These are phyloP conservation scores for Xylaria polymorpha DNA, from an alignment of 2,329 filamentous ascomycete species.

Conservation along the genomic window DNA sequence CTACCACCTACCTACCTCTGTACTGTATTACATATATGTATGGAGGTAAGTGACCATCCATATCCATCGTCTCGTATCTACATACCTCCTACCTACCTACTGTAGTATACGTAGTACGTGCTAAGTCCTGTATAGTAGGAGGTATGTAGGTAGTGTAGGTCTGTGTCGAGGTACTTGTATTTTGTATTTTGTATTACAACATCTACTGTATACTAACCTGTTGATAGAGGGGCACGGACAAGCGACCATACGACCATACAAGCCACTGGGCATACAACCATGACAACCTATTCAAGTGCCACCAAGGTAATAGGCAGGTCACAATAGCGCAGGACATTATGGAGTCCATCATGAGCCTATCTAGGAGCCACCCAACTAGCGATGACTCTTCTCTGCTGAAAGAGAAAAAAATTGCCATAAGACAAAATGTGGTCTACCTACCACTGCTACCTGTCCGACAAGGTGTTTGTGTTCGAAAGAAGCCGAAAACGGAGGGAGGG, in stretches of 20 bases:
- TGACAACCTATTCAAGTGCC: conserved; percentile 22
- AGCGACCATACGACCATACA: conserved; percentile 18
- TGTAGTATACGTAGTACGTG: too few species aligned
- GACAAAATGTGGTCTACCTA: conserved; percentile 10
- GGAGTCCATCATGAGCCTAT: conserved; percentile 19
- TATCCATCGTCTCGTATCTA: conserved; percentile 5
- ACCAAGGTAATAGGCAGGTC: conserved; percentile 10
- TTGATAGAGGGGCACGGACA: conserved; percentile 18
- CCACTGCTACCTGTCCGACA: conserved; percentile 22
- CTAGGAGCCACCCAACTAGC: conserved; percentile 19
- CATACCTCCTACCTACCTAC: neutral
- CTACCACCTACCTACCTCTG: neutral
- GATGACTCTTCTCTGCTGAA: conserved; percentile 31
- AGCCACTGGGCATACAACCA: too few species aligned
- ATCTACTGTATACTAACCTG: neutral
- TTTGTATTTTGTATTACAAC: neutral
- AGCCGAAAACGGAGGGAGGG: conserved; percentile 48
- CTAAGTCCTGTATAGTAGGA: too few species aligned
- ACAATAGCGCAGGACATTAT: conserved; percentile 17
- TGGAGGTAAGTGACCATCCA: conserved; percentile 13
- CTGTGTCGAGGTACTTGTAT: neutral
- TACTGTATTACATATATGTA: conserved; percentile 1
- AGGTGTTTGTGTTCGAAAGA: conserved; percentile 27
- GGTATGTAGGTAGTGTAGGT: neutral
- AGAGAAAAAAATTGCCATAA: conserved; percentile 6